Evolutionary conservation across 768 basidiomycete genomes (phyloP), one percentile per base, ranked within the genome.

Genomic region (Pisolithus marmoratus): DNA sequence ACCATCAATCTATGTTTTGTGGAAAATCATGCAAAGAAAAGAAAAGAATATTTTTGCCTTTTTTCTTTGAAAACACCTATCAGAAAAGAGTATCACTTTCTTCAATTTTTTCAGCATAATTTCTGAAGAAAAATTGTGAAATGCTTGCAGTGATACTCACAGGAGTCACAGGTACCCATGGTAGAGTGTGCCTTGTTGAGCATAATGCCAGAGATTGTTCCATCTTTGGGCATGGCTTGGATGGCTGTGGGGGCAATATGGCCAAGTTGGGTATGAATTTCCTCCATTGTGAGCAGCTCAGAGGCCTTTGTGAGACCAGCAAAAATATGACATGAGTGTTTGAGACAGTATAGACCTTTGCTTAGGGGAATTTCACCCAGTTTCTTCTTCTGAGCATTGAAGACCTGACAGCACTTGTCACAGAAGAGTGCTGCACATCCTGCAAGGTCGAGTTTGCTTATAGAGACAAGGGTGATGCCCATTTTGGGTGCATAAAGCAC

Each of bases 391-490:
- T n/a, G n/a, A n/a, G n/a, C n/a, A n/a, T n/a, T n/a, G n/a, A n/a
- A n/a, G n/a, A n/a, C n/a, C n/a, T n/a, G n/a, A n/a, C n/a, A n/a
- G n/a, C n/a, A n/a, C n/a, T n/a, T n/a, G n/a, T n/a, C n/a, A n/a
- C n/a, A 4, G 8, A 57, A 57, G 7, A 57, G 41, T 14, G 52
- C 50, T 1, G 46, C 24, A 27, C 38, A 54, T 11, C 56, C 48
- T 12, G 46, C 29, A 34, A 24, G 11, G 8, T 48, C 19, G 5
- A 48, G 20, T 20, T 22, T 48, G 15, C 9, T 46, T 14, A 65
- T 55, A 1, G 66, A 65, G n/a, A 65, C 36, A 0, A 67, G 54
- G 1, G 53, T 63, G 45, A 56, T 51, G 11, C 49, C 61, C 38
- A 60, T 54, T 5, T 51, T 46, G 2, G 59, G 62, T 14, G 59